Percentiles rank a stretch among this genome's conserved stretches.
Conservation (phyloP, 148 eudicot species). For the Rhododendron ferrugineum region DNA sequence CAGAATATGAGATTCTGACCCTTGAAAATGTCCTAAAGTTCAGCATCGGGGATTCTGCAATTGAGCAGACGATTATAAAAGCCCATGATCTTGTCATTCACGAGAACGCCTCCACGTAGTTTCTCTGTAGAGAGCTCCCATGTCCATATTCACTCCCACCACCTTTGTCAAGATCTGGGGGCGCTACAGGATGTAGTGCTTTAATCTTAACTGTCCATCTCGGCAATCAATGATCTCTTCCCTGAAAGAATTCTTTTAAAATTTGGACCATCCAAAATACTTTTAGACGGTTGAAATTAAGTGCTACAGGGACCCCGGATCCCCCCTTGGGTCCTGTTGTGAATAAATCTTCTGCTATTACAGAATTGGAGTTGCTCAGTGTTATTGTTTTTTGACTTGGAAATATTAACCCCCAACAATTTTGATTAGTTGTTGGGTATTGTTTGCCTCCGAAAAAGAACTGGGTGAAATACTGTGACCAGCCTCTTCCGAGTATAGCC, state of each 20-base stretch:
- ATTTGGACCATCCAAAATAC: too few relatives aligned
- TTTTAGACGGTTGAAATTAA: too few relatives aligned
- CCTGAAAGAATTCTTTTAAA: too few relatives aligned
- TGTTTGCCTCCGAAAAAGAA: not conserved
- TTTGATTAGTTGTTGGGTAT: not conserved
- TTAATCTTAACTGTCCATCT: too few relatives aligned
- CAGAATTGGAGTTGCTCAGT: not conserved
- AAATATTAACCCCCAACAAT: not conserved
- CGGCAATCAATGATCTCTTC: too few relatives aligned
- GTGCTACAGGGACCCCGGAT: too few relatives aligned
- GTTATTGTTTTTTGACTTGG: not conserved
- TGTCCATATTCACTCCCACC: not conserved
- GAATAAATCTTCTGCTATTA: not conserved
- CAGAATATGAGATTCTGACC: not conserved
- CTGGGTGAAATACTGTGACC: not conserved
- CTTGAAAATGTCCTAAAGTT: not conserved
- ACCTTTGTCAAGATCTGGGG: not conserved
- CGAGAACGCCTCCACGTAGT: not conserved
- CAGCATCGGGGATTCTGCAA: not conserved
- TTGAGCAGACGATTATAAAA: not conserved
- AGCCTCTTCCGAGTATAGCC: not conserved
- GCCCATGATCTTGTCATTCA: not conserved
- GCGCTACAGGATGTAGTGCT: too few relatives aligned
- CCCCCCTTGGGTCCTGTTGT: not conserved
- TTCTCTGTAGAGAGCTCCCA: not conserved